Conservation (phyloP, 164 flowering plant species). For the Platanus orientalis region DNA sequence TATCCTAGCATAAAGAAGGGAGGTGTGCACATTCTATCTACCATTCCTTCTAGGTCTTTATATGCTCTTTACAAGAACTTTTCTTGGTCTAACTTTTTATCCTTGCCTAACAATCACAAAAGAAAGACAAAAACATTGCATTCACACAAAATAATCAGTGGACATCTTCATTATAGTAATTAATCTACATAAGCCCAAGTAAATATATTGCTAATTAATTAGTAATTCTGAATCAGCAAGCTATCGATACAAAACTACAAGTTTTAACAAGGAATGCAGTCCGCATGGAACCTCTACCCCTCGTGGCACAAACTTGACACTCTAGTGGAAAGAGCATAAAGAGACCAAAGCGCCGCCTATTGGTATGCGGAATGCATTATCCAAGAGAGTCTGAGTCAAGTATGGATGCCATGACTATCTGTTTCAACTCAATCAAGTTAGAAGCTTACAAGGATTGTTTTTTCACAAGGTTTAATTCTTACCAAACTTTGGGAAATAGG, state of each 20-base stretch:
- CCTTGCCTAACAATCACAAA: neutral
- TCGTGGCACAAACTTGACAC: no score
- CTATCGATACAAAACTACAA: no score
- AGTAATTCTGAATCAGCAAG: slow-evolving; percentile 8
- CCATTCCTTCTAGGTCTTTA: neutral
- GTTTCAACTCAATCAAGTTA: slow-evolving; percentile 8
- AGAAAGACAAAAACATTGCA: neutral
- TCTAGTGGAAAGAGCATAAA: neutral
- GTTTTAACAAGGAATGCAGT: no score
- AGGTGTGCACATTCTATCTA: neutral
- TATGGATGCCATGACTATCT: slow-evolving; percentile 12
- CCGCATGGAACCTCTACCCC: no score
- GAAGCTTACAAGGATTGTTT: slow-evolving; percentile 4
- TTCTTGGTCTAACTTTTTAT: neutral
- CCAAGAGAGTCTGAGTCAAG: slow-evolving; percentile 6
- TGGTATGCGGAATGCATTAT: neutral
- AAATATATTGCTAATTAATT: slow-evolving; percentile 4
- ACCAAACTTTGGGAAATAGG: slow-evolving; percentile 26
- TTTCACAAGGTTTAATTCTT: neutral
- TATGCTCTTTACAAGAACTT: neutral
- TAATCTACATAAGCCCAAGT: slow-evolving; percentile 8
- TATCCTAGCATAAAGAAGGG: neutral
- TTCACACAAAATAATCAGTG: neutral
- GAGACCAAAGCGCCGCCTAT: neutral
- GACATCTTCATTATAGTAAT: slow-evolving; percentile 4